phyloP scores from a whole-genome alignment of 2,329 filamentous ascomycete genomes.

The Lanzia echinophila region DNA sequence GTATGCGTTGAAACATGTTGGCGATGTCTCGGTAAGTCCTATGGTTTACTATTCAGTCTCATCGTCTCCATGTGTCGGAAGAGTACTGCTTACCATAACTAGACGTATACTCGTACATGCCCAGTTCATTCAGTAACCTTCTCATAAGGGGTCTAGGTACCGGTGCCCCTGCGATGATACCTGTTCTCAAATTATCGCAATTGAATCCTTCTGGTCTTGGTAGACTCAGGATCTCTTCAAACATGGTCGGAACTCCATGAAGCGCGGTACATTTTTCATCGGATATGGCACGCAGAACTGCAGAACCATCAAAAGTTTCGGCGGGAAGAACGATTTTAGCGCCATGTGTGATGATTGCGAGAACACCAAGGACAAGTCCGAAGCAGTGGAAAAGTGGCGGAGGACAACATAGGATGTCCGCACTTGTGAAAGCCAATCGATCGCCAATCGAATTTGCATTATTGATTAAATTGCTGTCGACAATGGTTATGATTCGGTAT shows the following conservation, averaged over 20 bases:
- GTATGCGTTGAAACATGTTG: constrained; percentile 75
- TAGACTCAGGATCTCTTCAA: constrained; percentile 17
- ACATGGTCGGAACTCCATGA: constrained; percentile 77
- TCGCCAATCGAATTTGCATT: constrained; percentile 21
- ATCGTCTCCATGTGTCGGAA: background rate
- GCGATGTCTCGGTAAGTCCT: constrained; percentile 66
- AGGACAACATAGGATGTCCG: constrained; percentile 70
- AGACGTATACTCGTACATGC: constrained; percentile 58
- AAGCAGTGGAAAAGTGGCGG: constrained; percentile 78
- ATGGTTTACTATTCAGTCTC: background rate
- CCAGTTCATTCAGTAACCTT: constrained; percentile 60
- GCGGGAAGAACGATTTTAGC: constrained; percentile 70
- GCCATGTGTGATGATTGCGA: constrained; percentile 34
- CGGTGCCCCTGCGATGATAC: constrained; percentile 72
- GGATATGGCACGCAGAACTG: constrained; percentile 59
- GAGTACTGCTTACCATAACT: constrained; percentile 31
- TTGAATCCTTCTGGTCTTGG: constrained; percentile 6
- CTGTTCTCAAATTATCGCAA: constrained; percentile 56
- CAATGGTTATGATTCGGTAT: background rate
- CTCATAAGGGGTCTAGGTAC: constrained; percentile 72
- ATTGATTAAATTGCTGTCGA: constrained; percentile 23
- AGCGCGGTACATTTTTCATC: constrained; percentile 66
- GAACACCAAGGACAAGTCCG: constrained; percentile 61
- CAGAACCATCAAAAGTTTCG: constrained; percentile 63
- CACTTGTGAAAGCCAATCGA: constrained; percentile 49